A percentile compares a stretch with the other conserved stretches of the same genome.
These are phyloP conservation scores for Ceratobasidium sp. DNA, from an alignment of 1,284 basidiomycete genomes.

Conservation along the genomic window DNA sequence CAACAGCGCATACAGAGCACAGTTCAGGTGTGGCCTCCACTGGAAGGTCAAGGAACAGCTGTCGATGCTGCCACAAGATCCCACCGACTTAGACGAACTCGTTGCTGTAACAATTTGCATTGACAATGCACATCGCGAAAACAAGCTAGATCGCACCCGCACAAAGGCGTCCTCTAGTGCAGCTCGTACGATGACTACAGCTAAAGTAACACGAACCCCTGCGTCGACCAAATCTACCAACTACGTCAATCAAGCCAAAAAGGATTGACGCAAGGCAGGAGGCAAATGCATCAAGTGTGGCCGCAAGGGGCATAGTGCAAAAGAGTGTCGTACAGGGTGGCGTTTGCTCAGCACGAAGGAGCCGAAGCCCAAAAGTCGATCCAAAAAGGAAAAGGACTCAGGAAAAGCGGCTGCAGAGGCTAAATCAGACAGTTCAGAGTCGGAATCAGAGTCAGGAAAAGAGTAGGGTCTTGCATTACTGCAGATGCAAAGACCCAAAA, in stretches of 20 bases:
- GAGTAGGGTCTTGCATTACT: not conserved
- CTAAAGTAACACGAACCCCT: not conserved
- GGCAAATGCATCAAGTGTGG: slow-evolving; percentile 21
- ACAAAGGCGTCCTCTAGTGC: not conserved
- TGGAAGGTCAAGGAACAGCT: not conserved
- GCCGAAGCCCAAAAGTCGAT: not conserved
- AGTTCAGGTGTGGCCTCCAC: not conserved
- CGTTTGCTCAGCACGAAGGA: not conserved
- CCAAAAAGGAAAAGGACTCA: not conserved
- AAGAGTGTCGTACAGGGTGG: not conserved
- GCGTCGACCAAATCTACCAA: not conserved
- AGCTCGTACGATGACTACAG: not conserved
- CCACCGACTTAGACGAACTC: not conserved
- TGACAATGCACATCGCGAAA: not conserved
- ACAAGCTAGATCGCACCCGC: not conserved
- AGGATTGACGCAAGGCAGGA: not conserved
- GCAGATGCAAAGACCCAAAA: not conserved
- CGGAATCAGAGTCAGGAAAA: not conserved
- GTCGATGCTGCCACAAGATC: not conserved
- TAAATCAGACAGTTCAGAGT: not conserved
- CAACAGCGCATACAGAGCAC: not conserved
- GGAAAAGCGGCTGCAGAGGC: not conserved
- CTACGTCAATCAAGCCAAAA: not conserved
- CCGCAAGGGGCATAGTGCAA: not conserved
- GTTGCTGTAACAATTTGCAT: not conserved